Evolutionary conservation across 768 basidiomycete species (phyloP), one percentile per base, ranked within the genome.

Genomic region (Fomitopsis pulvina): DNA sequence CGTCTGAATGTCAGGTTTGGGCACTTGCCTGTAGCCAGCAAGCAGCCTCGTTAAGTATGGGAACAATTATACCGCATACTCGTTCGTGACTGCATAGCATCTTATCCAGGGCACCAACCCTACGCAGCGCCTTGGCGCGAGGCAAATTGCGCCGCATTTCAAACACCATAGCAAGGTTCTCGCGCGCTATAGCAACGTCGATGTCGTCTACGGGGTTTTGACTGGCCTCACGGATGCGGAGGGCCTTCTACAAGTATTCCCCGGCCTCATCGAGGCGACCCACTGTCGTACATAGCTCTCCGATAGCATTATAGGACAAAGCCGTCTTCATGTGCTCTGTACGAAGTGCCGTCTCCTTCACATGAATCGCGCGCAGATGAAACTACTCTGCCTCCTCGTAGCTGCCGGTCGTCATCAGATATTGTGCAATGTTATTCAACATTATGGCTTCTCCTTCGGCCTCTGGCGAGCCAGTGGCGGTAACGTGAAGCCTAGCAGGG

Each of bases 191-290:
- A 5, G 67, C 69, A 11, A 59, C 63, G 52, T 71, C 70, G 28
- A 66, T 63, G 4, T 44, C 43, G 21, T 47, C 32, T 5, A 3
- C 20, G n/a, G 57, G 42, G n/a, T 54, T 46, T 4, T 58, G 57
- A 21, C 16, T 27, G 24, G 38, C 57, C 16, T 55, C 55, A 42
- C 69, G 57, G 29, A 70, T 55, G 3, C 32, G 26, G 18, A 66
- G 24, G 16, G 67, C 68, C 49, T 64, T 60, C 25, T 54, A 54
- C 11, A 71, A 54, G 45, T 69, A 62, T 2, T 54, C 60, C 54
- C 72, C 69, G 1, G 72, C 71, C 4, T 71, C 68, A 40, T 64
- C 64, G 10, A 69, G 53, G 30, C 59, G 63, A 22, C 60, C 63
- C 58, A 67, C 60, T 37, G 60, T 57, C 8, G 66, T 57, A 43